Evolutionary conservation across 345 rosid genomes (phyloP).

Genomic region (Cardamine chenopodiifolia): DNA sequence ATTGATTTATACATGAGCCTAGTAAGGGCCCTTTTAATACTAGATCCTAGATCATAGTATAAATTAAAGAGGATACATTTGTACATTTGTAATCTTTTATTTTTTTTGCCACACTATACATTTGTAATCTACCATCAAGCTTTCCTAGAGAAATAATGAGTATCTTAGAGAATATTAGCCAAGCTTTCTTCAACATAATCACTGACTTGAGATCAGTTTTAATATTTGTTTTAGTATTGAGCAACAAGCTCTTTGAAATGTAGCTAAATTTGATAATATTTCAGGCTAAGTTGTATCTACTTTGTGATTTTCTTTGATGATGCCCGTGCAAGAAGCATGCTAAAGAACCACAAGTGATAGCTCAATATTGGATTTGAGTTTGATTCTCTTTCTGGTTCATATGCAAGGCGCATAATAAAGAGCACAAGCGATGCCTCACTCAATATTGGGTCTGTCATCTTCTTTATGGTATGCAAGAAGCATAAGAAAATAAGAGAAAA

Average conservation of each 20-base stretch:
- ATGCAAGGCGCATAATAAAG: too few relatives aligned
- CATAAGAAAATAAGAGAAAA: not conserved
- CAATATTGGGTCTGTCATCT: too few relatives aligned
- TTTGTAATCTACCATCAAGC: not conserved
- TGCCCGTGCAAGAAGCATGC: too few relatives aligned
- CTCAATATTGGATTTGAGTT: too few relatives aligned
- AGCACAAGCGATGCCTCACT: too few relatives aligned
- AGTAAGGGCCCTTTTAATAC: not conserved
- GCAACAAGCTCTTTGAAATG: not conserved
- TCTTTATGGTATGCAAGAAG: too few relatives aligned
- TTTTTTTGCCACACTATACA: too few relatives aligned
- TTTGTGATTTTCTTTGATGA: too few relatives aligned
- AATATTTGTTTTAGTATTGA: constrained; percentile 3
- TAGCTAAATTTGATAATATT: not conserved
- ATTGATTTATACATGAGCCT: not conserved
- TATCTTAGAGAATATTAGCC: not conserved
- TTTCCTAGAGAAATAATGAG: not conserved
- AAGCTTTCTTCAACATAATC: not conserved
- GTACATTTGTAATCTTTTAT: too few relatives aligned
- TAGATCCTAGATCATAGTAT: not conserved
- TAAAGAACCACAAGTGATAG: too few relatives aligned
- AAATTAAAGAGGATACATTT: too few relatives aligned
- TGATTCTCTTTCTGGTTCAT: too few relatives aligned
- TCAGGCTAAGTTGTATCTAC: not conserved
- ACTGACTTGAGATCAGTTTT: constrained; percentile 2